Percentiles rank a stretch among this genome's conserved stretches.
phyloP scores from a whole-genome alignment of 2,329 filamentous ascomycete species.

The Colletotrichum scovillei region DNA sequence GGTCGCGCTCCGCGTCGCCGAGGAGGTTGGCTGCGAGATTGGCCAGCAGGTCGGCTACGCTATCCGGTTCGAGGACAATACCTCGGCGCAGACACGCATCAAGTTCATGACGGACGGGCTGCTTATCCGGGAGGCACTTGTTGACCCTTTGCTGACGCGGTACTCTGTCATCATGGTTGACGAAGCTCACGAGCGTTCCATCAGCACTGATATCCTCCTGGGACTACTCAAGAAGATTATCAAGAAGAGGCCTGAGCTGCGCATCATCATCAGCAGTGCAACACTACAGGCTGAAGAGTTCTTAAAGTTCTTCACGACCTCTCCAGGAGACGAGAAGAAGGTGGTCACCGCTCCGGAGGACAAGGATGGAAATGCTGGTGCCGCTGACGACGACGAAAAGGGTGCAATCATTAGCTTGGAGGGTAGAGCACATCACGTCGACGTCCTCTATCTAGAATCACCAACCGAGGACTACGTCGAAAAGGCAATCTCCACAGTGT shows the following conservation, averaged over 20 bases:
- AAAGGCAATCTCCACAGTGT: constrained; percentile 82
- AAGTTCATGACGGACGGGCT: constrained; percentile 97
- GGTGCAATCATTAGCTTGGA: constrained; percentile 81
- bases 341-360: neutral
- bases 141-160: constrained; percentile 88
- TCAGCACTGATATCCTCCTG: constrained; percentile 91
- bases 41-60: constrained; percentile 95
- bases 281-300: constrained; percentile 93
- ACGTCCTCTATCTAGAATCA: constrained; percentile 81
- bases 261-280: constrained; percentile 92
- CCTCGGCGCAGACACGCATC: constrained; percentile 85
- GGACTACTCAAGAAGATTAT: constrained; percentile 92
- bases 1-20: constrained; percentile 87
- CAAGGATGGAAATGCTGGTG: constrained; percentile 38
- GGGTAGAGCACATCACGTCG: constrained; percentile 89
- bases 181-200: constrained; percentile 92
- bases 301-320: constrained; percentile 75
- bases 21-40: constrained; percentile 86
- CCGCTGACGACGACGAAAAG: constrained; percentile 40
- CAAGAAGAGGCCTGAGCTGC: constrained; percentile 81
- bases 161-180: constrained; percentile 99
- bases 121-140: constrained; percentile 88
- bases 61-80: constrained; percentile 92
- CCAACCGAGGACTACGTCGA: constrained; percentile 90
- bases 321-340: constrained; percentile 42